Evolutionary conservation across 805 yeast species (phyloP), one percentile per base, ranked within the genome.

Genomic region (Yamadazyma tumulicola): DNA sequence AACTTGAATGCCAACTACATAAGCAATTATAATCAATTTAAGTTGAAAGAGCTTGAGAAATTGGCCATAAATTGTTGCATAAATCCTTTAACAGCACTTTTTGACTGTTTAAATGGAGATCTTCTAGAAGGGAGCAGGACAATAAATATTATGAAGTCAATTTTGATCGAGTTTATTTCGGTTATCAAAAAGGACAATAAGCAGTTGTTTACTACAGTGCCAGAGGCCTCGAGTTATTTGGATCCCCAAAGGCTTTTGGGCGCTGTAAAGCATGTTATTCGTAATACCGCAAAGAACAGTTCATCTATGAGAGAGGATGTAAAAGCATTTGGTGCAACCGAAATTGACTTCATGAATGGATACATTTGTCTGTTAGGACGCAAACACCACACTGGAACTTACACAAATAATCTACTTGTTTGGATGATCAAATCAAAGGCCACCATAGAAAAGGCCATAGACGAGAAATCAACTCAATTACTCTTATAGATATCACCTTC

Each of bases 321-420:
- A 12, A 49, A 66, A 29, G 53, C 59, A 43, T 59, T 73, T 39
- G 71, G 75, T 45, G 70, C 67, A 11, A 85, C 93, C 0, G 98
- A 91, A 52, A 75, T 91, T 14, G 84, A 81, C 41, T 83, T 74
- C 53, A 80, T 91, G 39, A 93, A 89, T 53, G 97, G 97, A 1
- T 86, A 78, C 50, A 68, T 89, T 9, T 80, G 74, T 1, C 53
- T 50, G 5, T 58, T 78, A 34, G 95, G 85, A 1, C 46, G 56
- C 19, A 59, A 63, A 38, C 57, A 69, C 30, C 64, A 68, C 1
- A 30, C 66, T 1, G 47, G 61, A 1, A 72, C 81, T 1, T 69
- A 69, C 1, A 59, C 69, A 29, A 81, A 81, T 52, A 49, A 51
- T 19, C 59, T 74, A 39, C 48, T 82, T 26, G 49, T 59, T 16